phyloP scores from a whole-genome alignment of 257 asterid species.

The Solanum infundibuliforme region DNA sequence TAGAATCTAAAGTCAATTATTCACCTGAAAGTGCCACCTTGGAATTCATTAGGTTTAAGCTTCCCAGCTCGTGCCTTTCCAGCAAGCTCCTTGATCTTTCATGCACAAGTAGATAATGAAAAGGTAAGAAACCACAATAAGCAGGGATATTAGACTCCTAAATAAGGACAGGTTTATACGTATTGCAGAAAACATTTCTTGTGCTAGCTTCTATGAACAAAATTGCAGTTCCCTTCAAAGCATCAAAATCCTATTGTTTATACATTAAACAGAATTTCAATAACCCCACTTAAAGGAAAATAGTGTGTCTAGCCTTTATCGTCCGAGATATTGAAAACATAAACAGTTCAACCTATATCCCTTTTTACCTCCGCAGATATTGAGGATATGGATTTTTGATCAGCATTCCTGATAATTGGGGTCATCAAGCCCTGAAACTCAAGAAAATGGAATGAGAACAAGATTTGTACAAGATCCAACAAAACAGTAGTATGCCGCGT shows the following conservation, averaged over 20 bases:
- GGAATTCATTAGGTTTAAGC: slow-evolving; percentile 94
- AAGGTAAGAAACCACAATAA: neutral
- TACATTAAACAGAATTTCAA: neutral
- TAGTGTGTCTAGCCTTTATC: neutral
- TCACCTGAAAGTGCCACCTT: slow-evolving; percentile 99
- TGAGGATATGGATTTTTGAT: slow-evolving; percentile 88
- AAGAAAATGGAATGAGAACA: slow-evolving; percentile 8
- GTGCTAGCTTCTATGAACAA: neutral
- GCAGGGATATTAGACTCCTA: neutral
- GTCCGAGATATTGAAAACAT: neutral
- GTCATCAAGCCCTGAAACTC: slow-evolving; percentile 90
- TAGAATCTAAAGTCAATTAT: neutral
- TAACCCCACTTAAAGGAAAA: neutral
- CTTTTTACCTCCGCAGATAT: slow-evolving; percentile 77
- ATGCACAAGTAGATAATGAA: slow-evolving; percentile 3
- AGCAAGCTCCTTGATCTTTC: slow-evolving; percentile 92
- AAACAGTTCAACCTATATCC: neutral
- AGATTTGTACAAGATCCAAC: neutral
- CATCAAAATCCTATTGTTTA: neutral
- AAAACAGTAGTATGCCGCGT: neutral
- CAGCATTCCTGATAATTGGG: slow-evolving; percentile 88
- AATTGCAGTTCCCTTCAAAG: neutral
- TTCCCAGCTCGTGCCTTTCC: slow-evolving; percentile 88
- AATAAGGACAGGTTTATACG: neutral
- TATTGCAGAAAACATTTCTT: neutral